phyloP scores from a whole-genome alignment of 2,329 filamentous ascomycete genomes.

The Grosmannia serpens region DNA sequence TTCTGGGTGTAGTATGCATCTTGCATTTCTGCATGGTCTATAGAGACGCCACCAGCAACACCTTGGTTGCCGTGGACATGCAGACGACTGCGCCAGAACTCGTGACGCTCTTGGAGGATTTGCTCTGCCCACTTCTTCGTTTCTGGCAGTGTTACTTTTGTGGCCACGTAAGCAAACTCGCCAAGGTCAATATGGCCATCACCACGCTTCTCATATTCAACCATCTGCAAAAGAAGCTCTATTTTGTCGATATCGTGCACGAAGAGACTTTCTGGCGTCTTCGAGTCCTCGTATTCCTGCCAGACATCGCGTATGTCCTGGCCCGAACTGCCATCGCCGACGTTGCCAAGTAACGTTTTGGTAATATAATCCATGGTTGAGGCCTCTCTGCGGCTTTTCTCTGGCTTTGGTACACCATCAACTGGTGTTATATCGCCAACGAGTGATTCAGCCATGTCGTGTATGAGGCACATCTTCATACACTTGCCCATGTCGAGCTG shows the following conservation, averaged over 20 bases:
- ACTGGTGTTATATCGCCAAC: slow-evolving; percentile 96
- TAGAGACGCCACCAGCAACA: slow-evolving; percentile 25
- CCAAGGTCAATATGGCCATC: slow-evolving; percentile 58
- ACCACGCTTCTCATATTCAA: slow-evolving; percentile 78
- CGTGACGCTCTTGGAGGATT: slow-evolving; percentile 62
- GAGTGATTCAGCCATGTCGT: slow-evolving; percentile 93
- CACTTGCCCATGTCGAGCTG: slow-evolving; percentile 70
- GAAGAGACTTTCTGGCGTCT: slow-evolving; percentile 75
- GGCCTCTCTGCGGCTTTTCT: slow-evolving; percentile 81
- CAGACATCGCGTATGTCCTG: slow-evolving; percentile 68
- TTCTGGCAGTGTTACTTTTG: slow-evolving; percentile 62
- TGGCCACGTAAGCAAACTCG: slow-evolving; percentile 76
- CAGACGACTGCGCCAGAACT: slow-evolving; percentile 50
- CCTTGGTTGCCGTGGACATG: slow-evolving; percentile 36
- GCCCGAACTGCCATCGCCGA: slow-evolving; percentile 49
- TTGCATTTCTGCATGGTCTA: slow-evolving; percentile 27
- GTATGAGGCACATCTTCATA: slow-evolving; percentile 89
- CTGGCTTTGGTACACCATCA: slow-evolving; percentile 70
- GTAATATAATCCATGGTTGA: slow-evolving; percentile 89
- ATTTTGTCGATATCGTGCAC: slow-evolving; percentile 98
- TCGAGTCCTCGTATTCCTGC: slow-evolving; percentile 87
- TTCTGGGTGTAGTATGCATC: slow-evolving; percentile 35
- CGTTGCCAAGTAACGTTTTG: slow-evolving; percentile 56
- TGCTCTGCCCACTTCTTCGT: slow-evolving; percentile 69
- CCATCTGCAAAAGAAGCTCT: slow-evolving; percentile 87